A percentile compares a stretch with the other conserved stretches of the same genome.
Evolutionary conservation across 306 rosid species (phyloP).

Genomic region (Vachellia collinsii): DNA sequence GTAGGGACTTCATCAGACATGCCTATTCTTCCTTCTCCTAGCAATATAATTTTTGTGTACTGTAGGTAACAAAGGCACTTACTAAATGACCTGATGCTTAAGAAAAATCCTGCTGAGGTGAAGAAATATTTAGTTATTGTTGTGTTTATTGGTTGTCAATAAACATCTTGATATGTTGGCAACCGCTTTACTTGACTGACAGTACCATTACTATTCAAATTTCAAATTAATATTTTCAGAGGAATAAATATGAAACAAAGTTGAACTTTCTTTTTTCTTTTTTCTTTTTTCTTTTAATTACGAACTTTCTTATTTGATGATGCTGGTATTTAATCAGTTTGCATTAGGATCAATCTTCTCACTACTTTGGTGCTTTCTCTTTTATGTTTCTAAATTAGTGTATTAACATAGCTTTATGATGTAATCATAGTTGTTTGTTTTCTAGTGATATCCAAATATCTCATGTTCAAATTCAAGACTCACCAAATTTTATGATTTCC

Average conservation of each 20-base stretch:
- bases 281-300: too few relatives aligned
- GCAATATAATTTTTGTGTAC: conserved; percentile 25
- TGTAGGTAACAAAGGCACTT: conserved; percentile 64
- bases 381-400: not conserved
- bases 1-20: too few relatives aligned
- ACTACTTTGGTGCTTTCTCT: not conserved
- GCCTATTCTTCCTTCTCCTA: too few relatives aligned
- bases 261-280: conserved; percentile 31
- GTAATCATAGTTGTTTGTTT: not conserved
- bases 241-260: conserved; percentile 8
- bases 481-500: too few relatives aligned
- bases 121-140: not conserved
- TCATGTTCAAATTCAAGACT: conserved; percentile 4
- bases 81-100: conserved; percentile 56
- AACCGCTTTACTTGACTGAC: not conserved
- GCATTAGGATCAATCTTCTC: not conserved
- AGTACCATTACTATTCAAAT: not conserved
- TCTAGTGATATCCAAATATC: not conserved
- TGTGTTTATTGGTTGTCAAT: conserved; percentile 24
- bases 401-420: conserved; percentile 11
- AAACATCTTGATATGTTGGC: conserved; percentile 15
- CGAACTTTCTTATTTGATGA: conserved; percentile 24
- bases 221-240: not conserved
- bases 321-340: conserved; percentile 7
- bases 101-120: conserved; percentile 85